phyloP scores from a whole-genome alignment of 2,329 filamentous ascomycete genomes.

The Penicillium polonicum region DNA sequence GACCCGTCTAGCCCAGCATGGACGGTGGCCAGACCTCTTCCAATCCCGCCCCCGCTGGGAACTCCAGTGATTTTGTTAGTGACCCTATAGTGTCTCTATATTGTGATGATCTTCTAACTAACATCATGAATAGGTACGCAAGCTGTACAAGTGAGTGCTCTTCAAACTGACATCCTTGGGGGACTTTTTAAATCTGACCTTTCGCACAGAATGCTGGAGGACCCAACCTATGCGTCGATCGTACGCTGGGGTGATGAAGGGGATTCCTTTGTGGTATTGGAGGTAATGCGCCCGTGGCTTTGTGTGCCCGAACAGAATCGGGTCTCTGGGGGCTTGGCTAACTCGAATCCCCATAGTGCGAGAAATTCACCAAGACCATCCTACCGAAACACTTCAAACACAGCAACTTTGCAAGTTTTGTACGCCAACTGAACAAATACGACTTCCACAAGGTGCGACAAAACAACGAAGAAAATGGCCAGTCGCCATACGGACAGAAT shows the following conservation, averaged over 20 bases:
- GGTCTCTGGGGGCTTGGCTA: conserved; percentile 15
- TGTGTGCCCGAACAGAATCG: conserved; percentile 13
- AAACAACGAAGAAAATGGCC: conserved; percentile 80
- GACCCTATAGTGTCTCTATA: conserved; percentile 1
- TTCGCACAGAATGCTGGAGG: conserved; percentile 81
- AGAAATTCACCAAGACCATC: conserved; percentile 96
- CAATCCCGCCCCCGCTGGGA: conserved; percentile 60
- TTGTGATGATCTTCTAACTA: not conserved
- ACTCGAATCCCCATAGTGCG: conserved; percentile 63
- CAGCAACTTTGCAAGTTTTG: conserved; percentile 96
- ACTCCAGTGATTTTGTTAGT: conserved; percentile 94
- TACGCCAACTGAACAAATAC: conserved; percentile 93
- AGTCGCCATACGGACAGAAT: conserved; percentile 77
- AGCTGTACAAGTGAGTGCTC: conserved; percentile 89
- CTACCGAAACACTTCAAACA: conserved; percentile 99
- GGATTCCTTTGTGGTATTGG: conserved; percentile 93
- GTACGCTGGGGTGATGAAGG: conserved; percentile 94
- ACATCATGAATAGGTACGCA: conserved; percentile 71
- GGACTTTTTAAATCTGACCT: conserved; percentile 15
- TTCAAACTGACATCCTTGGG: not conserved
- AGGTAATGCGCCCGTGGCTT: conserved; percentile 58
- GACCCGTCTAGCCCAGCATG: conserved; percentile 46
- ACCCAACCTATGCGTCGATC: conserved; percentile 85
- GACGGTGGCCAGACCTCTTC: conserved; percentile 46
- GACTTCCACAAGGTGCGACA: conserved; percentile 97